These are phyloP conservation scores for Phylloboletellus chloephorus DNA, from an alignment of 1,284 basidiomycete species.

Conservation along the genomic window DNA sequence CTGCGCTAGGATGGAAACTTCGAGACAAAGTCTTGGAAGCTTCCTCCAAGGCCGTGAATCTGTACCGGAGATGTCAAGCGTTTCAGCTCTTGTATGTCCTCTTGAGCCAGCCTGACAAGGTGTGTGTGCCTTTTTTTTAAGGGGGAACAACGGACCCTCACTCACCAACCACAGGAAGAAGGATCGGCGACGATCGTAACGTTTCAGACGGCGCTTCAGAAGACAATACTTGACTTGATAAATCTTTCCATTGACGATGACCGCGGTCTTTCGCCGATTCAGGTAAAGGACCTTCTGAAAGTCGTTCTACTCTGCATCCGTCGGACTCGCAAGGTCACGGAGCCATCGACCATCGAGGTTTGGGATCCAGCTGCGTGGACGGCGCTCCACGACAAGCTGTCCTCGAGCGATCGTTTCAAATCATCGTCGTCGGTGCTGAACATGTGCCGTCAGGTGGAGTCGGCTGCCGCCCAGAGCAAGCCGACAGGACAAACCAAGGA, in stretches of 20 bases:
- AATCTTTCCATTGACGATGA: slow-evolving; percentile 48
- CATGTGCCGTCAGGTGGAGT: slow-evolving; percentile 46
- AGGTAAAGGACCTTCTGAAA: slow-evolving; percentile 80
- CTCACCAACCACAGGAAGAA: slow-evolving; percentile 21
- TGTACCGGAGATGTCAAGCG: slow-evolving; percentile 70
- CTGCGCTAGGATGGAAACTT: slow-evolving; percentile 63
- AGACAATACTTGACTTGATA: slow-evolving; percentile 48
- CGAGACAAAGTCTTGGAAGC: slow-evolving; percentile 54
- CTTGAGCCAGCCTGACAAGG: slow-evolving; percentile 46
- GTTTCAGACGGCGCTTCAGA: slow-evolving; percentile 44
- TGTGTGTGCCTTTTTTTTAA: slow-evolving; percentile 8
- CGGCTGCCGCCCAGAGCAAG: slow-evolving; percentile 15
- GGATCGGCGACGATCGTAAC: slow-evolving; percentile 39
- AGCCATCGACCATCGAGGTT: slow-evolving; percentile 27
- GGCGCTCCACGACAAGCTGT: slow-evolving; percentile 34
- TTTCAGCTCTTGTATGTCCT: slow-evolving; percentile 70
- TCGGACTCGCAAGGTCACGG: slow-evolving; percentile 46
- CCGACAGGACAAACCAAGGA: slow-evolving; percentile 7
- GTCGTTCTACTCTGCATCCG: slow-evolving; percentile 63
- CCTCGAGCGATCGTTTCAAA: slow-evolving; percentile 40
- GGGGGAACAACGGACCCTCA: background rate
- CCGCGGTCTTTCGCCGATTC: slow-evolving; percentile 52
- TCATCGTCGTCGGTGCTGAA: slow-evolving; percentile 41
- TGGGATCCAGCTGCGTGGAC: slow-evolving; percentile 47
- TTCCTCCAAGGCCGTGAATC: slow-evolving; percentile 59